Base-by-base conservation (phyloP, 2,329 filamentous ascomycete species). In the Eutypella sp. region DNA sequence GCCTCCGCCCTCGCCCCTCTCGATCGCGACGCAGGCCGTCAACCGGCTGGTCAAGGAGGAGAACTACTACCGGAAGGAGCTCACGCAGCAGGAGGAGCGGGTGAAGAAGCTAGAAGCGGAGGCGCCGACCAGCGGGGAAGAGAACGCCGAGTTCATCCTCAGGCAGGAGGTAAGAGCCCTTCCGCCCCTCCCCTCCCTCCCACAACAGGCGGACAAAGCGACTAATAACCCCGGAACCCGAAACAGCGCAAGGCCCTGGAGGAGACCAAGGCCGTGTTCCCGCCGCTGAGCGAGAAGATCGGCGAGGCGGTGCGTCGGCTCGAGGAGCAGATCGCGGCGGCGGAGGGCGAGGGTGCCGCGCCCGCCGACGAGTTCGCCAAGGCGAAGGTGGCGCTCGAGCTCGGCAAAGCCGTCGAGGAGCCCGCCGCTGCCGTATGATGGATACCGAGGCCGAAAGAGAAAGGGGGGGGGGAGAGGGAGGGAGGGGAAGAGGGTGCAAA, bases 41-140 rank as follows among this genome's bases (percentile, higher is more conserved):
- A 75, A 79, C 58, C 89, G 93, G 48, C 80, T 97, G 40, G 81
- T 96, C 55, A 96, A 95, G 68, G 93, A 99, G 68, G 89, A 96
- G 67, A 74, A 79, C 33, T 92, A 85, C 58, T 97, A 99, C 71
- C 86, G 91, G 74, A 86, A 86, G 63, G 93, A 99, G 67, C 78
- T 91, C 18, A 73, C 78, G 52, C 75, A 84, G 53, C 91, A 97
- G 64, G 76, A 87, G 57, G 76, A 78, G 50, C 81, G 86, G 46
- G 78, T 95, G 53, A 71, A 78, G 64, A 81, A 82, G 63, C 75
- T 95, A 16, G 76, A 84, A 64, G 72, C 75, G 38, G 81, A 86
- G 56, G 65, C 80, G 64, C 71, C 75, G 39, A 70, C 66, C 15
- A 74, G 78, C 44, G 76, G 79, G 8, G 86, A 87, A 50, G 81